These are phyloP conservation scores for Saccharomycopsis selenospora DNA, from an alignment of 805 yeast species.

Conservation along the genomic window DNA sequence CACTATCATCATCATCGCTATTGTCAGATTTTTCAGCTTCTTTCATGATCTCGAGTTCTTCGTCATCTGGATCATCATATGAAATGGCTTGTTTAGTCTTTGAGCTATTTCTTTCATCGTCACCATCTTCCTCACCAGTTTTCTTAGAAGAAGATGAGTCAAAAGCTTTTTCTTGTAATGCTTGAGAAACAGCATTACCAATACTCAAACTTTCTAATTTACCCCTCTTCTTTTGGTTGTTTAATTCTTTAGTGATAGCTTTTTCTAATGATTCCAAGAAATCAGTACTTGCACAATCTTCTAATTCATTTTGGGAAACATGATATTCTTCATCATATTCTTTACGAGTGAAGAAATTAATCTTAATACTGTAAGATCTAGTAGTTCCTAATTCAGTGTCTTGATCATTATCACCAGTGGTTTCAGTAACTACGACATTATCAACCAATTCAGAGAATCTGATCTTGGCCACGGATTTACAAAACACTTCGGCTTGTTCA, in stretches of 20 bases:
- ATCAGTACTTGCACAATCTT: slow-evolving; percentile 51
- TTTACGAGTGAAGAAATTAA: slow-evolving; percentile 64
- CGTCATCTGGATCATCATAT: slow-evolving; percentile 93
- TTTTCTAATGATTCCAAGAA: slow-evolving; percentile 68
- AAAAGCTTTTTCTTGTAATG: slow-evolving; percentile 43
- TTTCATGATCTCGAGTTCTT: slow-evolving; percentile 84
- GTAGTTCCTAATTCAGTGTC: slow-evolving; percentile 37
- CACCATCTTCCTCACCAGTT: slow-evolving; percentile 40
- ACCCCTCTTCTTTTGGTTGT: slow-evolving; percentile 62
- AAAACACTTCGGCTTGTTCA: slow-evolving; percentile 84
- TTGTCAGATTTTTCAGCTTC: slow-evolving; percentile 66
- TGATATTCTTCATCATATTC: slow-evolving; percentile 89
- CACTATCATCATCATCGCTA: slow-evolving; percentile 36
- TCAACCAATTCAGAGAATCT: slow-evolving; percentile 84
- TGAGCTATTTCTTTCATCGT: slow-evolving; percentile 50
- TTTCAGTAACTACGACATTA: slow-evolving; percentile 77
- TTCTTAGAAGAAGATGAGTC: slow-evolving; percentile 30
- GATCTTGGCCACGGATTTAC: slow-evolving; percentile 82
- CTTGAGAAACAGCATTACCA: slow-evolving; percentile 63
- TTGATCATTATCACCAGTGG: slow-evolving; percentile 56
- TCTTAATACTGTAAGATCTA: slow-evolving; percentile 67
- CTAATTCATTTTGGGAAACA: slow-evolving; percentile 72
- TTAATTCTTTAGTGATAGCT: slow-evolving; percentile 71
- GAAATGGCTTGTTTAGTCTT: slow-evolving; percentile 82
- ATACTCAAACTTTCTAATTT: slow-evolving; percentile 43